Conservation (phyloP, 2,329 filamentous ascomycete genomes). For the Ceratocystis ficicola region DNA sequence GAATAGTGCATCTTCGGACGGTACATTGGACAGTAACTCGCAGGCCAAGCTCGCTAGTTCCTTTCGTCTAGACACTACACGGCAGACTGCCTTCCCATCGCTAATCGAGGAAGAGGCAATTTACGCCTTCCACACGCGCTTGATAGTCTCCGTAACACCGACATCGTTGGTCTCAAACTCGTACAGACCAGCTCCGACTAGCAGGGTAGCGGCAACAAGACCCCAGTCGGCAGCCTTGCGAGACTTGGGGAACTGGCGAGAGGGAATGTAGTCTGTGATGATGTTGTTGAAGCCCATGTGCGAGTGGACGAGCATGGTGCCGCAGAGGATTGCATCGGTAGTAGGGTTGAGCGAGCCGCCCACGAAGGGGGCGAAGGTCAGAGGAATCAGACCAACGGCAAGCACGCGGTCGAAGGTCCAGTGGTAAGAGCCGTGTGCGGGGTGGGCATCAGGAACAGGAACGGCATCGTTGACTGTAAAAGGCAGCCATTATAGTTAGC, state of each 20-base stretch:
- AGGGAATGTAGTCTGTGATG: conserved; percentile 85
- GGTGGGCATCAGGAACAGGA: conserved; percentile 56
- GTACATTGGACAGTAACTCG: background rate
- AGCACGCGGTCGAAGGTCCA: conserved; percentile 91
- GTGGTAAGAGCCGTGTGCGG: conserved; percentile 90
- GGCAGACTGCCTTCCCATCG: background rate
- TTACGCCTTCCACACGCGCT: conserved; percentile 78
- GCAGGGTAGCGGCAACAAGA: conserved; percentile 64
- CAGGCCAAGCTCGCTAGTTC: background rate
- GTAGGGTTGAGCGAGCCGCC: conserved; percentile 81
- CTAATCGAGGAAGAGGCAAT: background rate
- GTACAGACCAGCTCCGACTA: conserved; percentile 80
- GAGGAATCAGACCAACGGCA: conserved; percentile 67
- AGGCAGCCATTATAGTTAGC: conserved; percentile 3
- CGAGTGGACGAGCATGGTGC: conserved; percentile 74
- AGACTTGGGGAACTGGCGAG: conserved; percentile 52
- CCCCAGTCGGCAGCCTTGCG: conserved; percentile 61
- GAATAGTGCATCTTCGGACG: background rate
- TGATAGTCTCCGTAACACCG: conserved; percentile 78
- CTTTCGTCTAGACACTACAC: background rate
- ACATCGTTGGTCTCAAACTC: conserved; percentile 99
- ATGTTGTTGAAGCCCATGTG: conserved; percentile 89
- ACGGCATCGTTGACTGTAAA: conserved; percentile 71
- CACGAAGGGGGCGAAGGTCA: conserved; percentile 84
- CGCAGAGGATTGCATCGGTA: conserved; percentile 75